Evolutionary conservation across 2,329 filamentous ascomycete species (phyloP), one percentile per base, ranked within the genome.

Genomic region (Colletotrichum gigasporum): DNA sequence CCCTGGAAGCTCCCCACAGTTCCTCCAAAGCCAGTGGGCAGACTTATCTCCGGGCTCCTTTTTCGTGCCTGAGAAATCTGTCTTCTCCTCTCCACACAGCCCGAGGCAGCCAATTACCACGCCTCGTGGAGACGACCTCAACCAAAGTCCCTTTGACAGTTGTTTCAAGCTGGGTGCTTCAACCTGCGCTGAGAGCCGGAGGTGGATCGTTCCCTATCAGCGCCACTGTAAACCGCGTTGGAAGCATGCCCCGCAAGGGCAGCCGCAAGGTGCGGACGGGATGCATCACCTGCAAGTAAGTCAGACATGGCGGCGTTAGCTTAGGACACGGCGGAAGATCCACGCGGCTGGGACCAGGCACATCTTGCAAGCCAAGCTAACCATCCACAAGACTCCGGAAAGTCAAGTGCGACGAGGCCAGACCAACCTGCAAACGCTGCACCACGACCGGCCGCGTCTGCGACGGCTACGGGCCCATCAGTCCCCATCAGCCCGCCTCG

Each of bases 331-430:
- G n/a, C n/a, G n/a, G n/a, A n/a, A n/a, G 39, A 8, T 6, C 8
- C 28, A 34, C 14, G n/a, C n/a, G n/a, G n/a, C 28, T 5, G 3
- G 7, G 3, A 7, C 28, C 1, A 5, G 45, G 3, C 3, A 12
- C n/a, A 47, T 14, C 22, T 16, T 7, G n/a, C 10, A 39, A 9
- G 7, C 5, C 18, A 18, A 12, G 5, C 32, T 47, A 28, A 57
- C 42, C 10, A n/a, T 35, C 20, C 4, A 3, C 18, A 55, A 86
- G 83, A 73, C 79, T 83, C 45, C 81, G 84, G 56, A 83, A 83
- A 62, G 80, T 87, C 54, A 87, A 87, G 71, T 87, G 85, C 70
- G 85, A 86, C 65, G 85, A 87, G 72, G 74, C 72, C 12, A 85
- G 83, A 58, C 84, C 85, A 1, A 74, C 72, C 35, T 88, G 85